Evolutionary conservation across 1,139 yeast genomes (phyloP).

Genomic region (Hyphopichia buzzinii): DNA sequence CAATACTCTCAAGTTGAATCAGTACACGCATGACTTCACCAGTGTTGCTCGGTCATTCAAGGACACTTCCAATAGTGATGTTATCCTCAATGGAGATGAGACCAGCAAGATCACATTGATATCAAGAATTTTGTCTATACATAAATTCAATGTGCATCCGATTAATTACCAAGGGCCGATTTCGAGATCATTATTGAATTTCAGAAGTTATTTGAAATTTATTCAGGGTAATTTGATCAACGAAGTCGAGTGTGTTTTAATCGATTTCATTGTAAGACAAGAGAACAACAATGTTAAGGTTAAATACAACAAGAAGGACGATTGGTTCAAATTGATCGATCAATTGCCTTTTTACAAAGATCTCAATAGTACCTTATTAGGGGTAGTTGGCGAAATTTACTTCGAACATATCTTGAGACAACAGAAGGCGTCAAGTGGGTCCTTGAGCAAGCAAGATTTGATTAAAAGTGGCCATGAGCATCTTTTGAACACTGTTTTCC

Average conservation of each 20-base stretch:
- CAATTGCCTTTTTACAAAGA: constrained; percentile 61
- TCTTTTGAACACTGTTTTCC: constrained; percentile 37
- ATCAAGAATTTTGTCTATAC: constrained; percentile 58
- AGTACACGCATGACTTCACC: constrained; percentile 28
- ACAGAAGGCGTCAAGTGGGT: constrained; percentile 23
- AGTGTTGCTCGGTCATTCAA: constrained; percentile 38
- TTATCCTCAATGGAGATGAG: constrained; percentile 27
- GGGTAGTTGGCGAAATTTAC: constrained; percentile 43
- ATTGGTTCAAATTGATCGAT: constrained; percentile 58
- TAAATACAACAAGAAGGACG: constrained; percentile 37
- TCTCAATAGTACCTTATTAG: constrained; percentile 44
- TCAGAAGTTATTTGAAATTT: constrained; percentile 64
- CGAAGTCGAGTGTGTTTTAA: constrained; percentile 50
- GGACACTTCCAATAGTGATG: constrained; percentile 27
- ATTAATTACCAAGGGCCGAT: constrained; percentile 69
- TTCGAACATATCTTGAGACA: constrained; percentile 35
- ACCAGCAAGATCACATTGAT: constrained; percentile 45
- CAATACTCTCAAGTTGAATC: constrained; percentile 28
- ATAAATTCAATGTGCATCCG: constrained; percentile 52
- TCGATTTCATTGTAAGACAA: constrained; percentile 54
- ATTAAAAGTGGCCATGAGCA: constrained; percentile 32
- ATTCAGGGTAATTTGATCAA: constrained; percentile 52
- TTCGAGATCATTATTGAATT: constrained; percentile 59
- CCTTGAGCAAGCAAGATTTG: constrained; percentile 24
- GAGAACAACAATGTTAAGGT: constrained; percentile 44